A percentile compares a stretch with the other conserved stretches of the same genome.
phyloP scores from a whole-genome alignment of 768 basidiomycete species.

The Kwoniella mangroviensis region DNA sequence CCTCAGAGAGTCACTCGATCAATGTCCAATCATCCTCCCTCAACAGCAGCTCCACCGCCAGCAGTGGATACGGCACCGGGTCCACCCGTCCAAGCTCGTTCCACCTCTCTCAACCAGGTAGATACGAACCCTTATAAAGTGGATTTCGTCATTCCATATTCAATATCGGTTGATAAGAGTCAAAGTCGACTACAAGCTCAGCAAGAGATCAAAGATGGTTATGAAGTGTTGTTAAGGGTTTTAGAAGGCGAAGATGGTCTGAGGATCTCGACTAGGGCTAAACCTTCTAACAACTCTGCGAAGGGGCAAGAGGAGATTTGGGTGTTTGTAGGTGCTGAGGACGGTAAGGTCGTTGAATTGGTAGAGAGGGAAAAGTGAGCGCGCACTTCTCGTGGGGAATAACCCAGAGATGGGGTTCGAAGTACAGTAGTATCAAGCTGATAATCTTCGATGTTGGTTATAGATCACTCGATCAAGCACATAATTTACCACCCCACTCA shows the following conservation, averaged over 20 bases:
- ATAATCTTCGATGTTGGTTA: constrained; percentile 70
- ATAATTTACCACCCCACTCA: constrained; percentile 63
- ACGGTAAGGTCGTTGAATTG: constrained; percentile 67
- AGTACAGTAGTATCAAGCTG: not conserved
- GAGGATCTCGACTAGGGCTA: constrained; percentile 40
- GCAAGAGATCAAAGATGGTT: constrained; percentile 45
- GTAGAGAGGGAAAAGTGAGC: constrained; percentile 76
- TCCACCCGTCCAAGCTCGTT: constrained; percentile 39
- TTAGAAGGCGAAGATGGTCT: constrained; percentile 51
- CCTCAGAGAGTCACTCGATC: constrained; percentile 43
- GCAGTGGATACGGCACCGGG: constrained; percentile 39
- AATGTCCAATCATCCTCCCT: constrained; percentile 36
- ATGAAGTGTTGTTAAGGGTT: constrained; percentile 42
- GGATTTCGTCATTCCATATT: constrained; percentile 51
- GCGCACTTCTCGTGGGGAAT: not conserved
- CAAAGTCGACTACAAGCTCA: constrained; percentile 34
- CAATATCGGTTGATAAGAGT: constrained; percentile 25
- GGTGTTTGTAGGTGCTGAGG: constrained; percentile 75
- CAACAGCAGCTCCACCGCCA: constrained; percentile 13
- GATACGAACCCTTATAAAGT: constrained; percentile 48
- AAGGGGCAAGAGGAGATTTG: constrained; percentile 54
- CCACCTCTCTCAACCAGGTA: constrained; percentile 26
- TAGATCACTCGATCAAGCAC: constrained; percentile 63
- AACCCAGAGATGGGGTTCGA: not conserved
- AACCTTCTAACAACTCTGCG: constrained; percentile 18